phyloP scores from a whole-genome alignment of 176 grass and related monocot genomes.

The Oryza australiensis region DNA sequence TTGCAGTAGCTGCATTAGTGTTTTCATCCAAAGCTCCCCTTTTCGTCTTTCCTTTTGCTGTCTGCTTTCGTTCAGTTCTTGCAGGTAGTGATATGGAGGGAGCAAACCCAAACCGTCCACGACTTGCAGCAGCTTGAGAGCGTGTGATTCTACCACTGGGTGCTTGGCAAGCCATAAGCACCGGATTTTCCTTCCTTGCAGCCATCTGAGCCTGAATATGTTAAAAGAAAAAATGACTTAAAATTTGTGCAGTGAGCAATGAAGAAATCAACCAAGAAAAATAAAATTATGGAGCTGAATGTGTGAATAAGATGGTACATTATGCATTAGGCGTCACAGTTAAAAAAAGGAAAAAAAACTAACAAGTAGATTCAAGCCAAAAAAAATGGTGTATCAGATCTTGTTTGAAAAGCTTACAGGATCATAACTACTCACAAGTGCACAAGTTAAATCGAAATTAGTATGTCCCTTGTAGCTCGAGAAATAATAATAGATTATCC shows the following conservation, averaged over 20 bases:
- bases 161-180: slow-evolving; percentile 27
- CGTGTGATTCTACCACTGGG: slow-evolving; percentile 55
- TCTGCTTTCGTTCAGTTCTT: slow-evolving; percentile 37
- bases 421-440: not conserved
- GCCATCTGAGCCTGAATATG: slow-evolving; percentile 40
- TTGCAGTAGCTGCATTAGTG: slow-evolving; percentile 14
- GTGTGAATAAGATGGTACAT: not conserved
- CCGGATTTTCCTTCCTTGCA: slow-evolving; percentile 52
- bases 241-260: not conserved
- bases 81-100: slow-evolving; percentile 28
- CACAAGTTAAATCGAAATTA: slow-evolving; percentile 11
- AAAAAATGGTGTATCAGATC: not conserved
- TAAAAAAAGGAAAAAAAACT: slow-evolving; percentile 1
- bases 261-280: not conserved
- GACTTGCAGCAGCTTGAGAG: slow-evolving; percentile 44
- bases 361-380: not conserved
- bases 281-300: slow-evolving; percentile 8
- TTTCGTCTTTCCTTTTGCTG: slow-evolving; percentile 33
- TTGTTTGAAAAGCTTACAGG: not conserved
- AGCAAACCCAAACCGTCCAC: slow-evolving; percentile 21
- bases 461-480: not conserved
- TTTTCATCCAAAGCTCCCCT: slow-evolving; percentile 57
- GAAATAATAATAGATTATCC: slow-evolving; percentile 15
- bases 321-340: not conserved
- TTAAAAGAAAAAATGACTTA: not conserved